These are phyloP conservation scores for Chenopodium berlandieri DNA, from an alignment of 148 eudicot genomes.

Conservation along the genomic window DNA sequence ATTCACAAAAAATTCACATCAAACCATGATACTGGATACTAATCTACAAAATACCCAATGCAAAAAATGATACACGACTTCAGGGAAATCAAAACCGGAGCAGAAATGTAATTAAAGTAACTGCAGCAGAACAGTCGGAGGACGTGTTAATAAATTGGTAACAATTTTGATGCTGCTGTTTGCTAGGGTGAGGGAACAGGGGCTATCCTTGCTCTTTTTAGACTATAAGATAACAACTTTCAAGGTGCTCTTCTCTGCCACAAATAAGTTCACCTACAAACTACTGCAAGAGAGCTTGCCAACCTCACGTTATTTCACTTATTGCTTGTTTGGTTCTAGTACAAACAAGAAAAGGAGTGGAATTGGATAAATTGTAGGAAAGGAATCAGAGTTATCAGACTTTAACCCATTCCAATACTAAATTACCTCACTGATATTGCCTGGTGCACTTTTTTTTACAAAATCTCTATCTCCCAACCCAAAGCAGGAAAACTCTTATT, in stretches of 20 bases:
- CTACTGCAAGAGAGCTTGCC: neutral
- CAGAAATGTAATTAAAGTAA: neutral
- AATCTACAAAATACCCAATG: neutral
- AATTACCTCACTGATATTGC: too few relatives aligned
- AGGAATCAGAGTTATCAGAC: too few relatives aligned
- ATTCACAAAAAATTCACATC: neutral
- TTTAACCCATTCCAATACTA: too few relatives aligned
- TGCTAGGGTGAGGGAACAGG: neutral
- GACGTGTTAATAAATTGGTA: neutral
- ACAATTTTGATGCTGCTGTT: neutral
- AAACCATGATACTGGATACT: neutral
- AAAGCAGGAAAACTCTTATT: too few relatives aligned
- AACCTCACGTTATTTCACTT: neutral
- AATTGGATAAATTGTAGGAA: too few relatives aligned
- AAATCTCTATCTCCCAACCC: too few relatives aligned
- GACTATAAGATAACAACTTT: neutral
- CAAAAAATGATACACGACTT: neutral
- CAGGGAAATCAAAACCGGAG: slow-evolving; percentile 1
- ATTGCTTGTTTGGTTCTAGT: too few relatives aligned
- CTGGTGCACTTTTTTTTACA: too few relatives aligned
- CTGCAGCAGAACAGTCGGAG: neutral
- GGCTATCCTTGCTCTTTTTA: too few relatives aligned
- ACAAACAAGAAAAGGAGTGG: too few relatives aligned
- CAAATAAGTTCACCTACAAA: neutral
- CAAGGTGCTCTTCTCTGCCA: neutral